Base-by-base conservation (phyloP, 352 stramenopile genomes). In the Pythium coloratum region DNA sequence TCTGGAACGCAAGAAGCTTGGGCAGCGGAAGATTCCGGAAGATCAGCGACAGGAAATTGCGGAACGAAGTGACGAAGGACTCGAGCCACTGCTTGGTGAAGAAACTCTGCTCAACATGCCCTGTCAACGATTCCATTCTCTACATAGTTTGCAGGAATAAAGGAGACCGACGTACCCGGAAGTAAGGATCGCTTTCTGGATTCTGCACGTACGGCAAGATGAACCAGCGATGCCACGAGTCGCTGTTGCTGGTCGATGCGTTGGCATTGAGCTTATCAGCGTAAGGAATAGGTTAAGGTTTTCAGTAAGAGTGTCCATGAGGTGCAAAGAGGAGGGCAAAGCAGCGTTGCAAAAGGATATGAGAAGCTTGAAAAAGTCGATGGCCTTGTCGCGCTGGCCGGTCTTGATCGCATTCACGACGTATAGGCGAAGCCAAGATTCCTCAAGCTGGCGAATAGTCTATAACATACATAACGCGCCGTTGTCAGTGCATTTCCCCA, bases 211-310 rank as follows among this genome's bases (percentile, higher is more conserved):
- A 94, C 9, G 86, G 86, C 51, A 92, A 67, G 36, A 92, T 89
- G 71, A 94, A 94, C 86, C 86, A 94, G 16, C 82, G 82, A 70
- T 76, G 77, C 86, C 86, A 94, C 42, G 81, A 85, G 44, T 91
- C 81, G 2, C 61, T 40, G 5, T 59, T 62, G 26, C 69, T 64
- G 26, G 26, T 68, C 33, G 71, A 59, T 20, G 80, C 57, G 0
- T 64, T 80, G 20, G 81, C 81, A 38, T 91, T 84, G 49, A 92
- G 50, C 28, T 89, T 84, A 64, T 91, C 81, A 28, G 85, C 85
- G 62, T 91, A 62, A 34, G 40, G 26, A 28, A 30, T 51, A 57
- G 40, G 62, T 78, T 55, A 76, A 77, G 64, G 69, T 71, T 2
- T 38, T 14, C 20, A 53, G 9, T 9, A 5, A 53, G 9, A 8